Conservation (phyloP, 192 early-diverging fungal genomes). For the Coemansia sp. region DNA sequence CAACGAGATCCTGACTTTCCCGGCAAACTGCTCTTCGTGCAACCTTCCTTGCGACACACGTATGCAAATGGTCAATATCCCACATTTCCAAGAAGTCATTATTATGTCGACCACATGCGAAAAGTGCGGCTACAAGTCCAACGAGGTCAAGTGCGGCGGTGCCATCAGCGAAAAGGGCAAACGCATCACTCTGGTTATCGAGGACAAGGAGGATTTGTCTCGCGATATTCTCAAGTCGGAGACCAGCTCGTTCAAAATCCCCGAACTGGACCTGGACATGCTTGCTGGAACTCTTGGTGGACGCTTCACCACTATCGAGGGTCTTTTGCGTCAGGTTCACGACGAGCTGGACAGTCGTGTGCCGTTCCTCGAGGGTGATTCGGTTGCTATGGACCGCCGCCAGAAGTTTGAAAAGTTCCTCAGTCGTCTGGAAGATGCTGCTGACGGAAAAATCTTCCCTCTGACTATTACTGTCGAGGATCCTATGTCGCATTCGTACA, state of each 20-base stretch:
- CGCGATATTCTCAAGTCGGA: slow-evolving; percentile 95
- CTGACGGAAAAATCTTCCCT: slow-evolving; percentile 56
- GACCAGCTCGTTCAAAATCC: slow-evolving; percentile 85
- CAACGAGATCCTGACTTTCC: slow-evolving; percentile 79
- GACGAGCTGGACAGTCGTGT: slow-evolving; percentile 72
- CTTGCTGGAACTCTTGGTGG: slow-evolving; percentile 88
- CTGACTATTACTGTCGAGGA: slow-evolving; percentile 85
- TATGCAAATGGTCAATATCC: slow-evolving; percentile 90
- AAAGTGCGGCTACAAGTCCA: slow-evolving; percentile 89
- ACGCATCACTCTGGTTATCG: slow-evolving; percentile 78
- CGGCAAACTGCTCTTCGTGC: slow-evolving; percentile 83
- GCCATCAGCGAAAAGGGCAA: slow-evolving; percentile 76
- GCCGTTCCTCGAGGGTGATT: slow-evolving; percentile 76
- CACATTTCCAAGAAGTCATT: slow-evolving; percentile 94
- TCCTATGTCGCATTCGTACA: slow-evolving; percentile 86
- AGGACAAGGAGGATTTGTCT: slow-evolving; percentile 83
- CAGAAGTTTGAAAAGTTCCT: slow-evolving; percentile 69
- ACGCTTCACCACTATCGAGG: slow-evolving; percentile 94
- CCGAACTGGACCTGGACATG: slow-evolving; percentile 87
- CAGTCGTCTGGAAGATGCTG: slow-evolving; percentile 65
- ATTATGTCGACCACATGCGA: slow-evolving; percentile 95
- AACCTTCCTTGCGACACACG: slow-evolving; percentile 76
- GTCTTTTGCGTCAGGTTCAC: slow-evolving; percentile 83
- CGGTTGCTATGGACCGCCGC: slow-evolving; percentile 55
- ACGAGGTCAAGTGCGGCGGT: slow-evolving; percentile 95